Percentiles rank a stretch among this genome's conserved stretches.
phyloP scores from a whole-genome alignment of 2,329 filamentous ascomycete species.

The Aspergillus fumigatiaffinis region DNA sequence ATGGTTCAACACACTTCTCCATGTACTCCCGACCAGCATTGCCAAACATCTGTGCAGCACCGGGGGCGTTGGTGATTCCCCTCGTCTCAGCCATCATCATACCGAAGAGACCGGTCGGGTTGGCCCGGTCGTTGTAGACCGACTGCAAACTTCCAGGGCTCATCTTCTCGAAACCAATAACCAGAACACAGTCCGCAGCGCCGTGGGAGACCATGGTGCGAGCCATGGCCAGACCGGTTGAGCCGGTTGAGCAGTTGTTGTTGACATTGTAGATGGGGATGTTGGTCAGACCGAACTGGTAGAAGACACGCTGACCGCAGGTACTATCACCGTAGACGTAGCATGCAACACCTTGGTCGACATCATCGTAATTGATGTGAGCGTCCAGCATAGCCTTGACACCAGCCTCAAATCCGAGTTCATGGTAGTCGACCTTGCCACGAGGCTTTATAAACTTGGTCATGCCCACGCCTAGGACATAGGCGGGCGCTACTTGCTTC shows the following conservation, averaged over 20 bases:
- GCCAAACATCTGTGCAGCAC: conserved; percentile 89
- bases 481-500: conserved; percentile 56
- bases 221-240: conserved; percentile 80
- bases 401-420: conserved; percentile 88
- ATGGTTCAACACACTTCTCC: conserved; percentile 64
- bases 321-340: conserved; percentile 97
- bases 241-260: conserved; percentile 98
- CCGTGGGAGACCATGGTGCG: conserved; percentile 75
- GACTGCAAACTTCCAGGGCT: conserved; percentile 79
- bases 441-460: conserved; percentile 98
- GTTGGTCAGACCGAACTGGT: conserved; percentile 95
- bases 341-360: conserved; percentile 92
- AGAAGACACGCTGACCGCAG: conserved; percentile 93
- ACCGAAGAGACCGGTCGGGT: conserved; percentile 67
- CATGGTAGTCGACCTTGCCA: conserved; percentile 90
- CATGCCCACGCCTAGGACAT: conserved; percentile 96
- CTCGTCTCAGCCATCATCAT: conserved; percentile 80
- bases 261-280: conserved; percentile 98
- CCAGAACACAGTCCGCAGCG: conserved; percentile 80
- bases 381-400: conserved; percentile 73
- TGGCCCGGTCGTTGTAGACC: conserved; percentile 80
- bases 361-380: conserved; percentile 93
- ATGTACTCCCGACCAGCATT: conserved; percentile 94
- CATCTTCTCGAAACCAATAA: conserved; percentile 99
- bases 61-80: conserved; percentile 76